A percentile compares a stretch with the other conserved stretches of the same genome.
phyloP scores from a whole-genome alignment of 192 early-diverging fungal species.

The Coemansia sp. region DNA sequence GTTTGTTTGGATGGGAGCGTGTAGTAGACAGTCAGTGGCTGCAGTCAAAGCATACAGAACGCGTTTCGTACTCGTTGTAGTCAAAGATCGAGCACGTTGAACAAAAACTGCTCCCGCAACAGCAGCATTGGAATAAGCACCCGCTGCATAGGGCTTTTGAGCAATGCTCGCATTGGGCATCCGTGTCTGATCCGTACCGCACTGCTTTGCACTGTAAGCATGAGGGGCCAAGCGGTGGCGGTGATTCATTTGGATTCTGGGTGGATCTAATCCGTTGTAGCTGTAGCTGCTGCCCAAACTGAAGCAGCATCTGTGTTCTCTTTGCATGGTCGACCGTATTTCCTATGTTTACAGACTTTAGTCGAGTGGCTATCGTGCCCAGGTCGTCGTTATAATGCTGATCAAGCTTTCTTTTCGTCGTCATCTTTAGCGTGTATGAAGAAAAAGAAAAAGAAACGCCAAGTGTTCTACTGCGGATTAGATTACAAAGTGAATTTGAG shows the following conservation, averaged over 20 bases:
- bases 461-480: neutral
- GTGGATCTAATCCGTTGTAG: slow-evolving; percentile 14
- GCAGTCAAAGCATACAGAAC: slow-evolving; percentile 49
- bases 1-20: neutral
- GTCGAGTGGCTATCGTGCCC: neutral
- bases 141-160: slow-evolving; percentile 15
- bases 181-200: neutral
- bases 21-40: slow-evolving; percentile 6
- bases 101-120: slow-evolving; percentile 39
- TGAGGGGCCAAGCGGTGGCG: neutral
- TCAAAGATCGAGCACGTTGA: slow-evolving; percentile 43
- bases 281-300: slow-evolving; percentile 42
- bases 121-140: slow-evolving; percentile 38
- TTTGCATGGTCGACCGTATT: slow-evolving; percentile 12
- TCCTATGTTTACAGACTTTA: slow-evolving; percentile 35
- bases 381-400: slow-evolving; percentile 14
- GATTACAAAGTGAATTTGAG: neutral
- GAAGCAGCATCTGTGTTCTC: slow-evolving; percentile 44
- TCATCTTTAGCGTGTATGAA: slow-evolving; percentile 8
- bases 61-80: slow-evolving; percentile 44
- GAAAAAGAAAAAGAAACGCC: neutral
- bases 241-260: neutral
- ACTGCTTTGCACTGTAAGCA: slow-evolving; percentile 26
- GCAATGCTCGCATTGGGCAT: slow-evolving; percentile 31
- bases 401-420: slow-evolving; percentile 28